phyloP scores from a whole-genome alignment of 164 flowering plant genomes.

The Stephania yunnanensis region DNA sequence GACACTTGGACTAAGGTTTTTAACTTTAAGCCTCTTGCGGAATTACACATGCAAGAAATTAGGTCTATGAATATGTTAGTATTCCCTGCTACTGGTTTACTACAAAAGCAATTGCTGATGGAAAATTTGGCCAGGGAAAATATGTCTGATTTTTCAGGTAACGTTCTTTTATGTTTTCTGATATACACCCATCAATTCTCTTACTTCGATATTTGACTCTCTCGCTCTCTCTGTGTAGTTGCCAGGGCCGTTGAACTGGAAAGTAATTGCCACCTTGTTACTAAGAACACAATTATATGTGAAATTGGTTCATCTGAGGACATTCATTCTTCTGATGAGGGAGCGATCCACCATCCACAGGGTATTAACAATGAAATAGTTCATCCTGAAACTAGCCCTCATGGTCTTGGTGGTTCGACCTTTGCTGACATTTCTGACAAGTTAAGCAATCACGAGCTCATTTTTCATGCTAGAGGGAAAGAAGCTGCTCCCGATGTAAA shows the following conservation, averaged over 20 bases:
- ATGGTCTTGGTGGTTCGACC: slow-evolving; percentile 8
- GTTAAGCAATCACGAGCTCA: slow-evolving; percentile 13
- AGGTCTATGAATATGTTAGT: slow-evolving; percentile 80
- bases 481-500: slow-evolving; percentile 14
- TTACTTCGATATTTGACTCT: neutral
- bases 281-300: slow-evolving; percentile 22
- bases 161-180: neutral
- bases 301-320: slow-evolving; percentile 21
- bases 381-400: slow-evolving; percentile 17
- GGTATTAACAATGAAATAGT: slow-evolving; percentile 17
- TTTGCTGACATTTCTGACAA: slow-evolving; percentile 15
- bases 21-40: slow-evolving; percentile 66
- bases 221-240: neutral
- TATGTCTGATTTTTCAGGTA: slow-evolving; percentile 26
- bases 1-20: slow-evolving; percentile 81
- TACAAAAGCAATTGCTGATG: slow-evolving; percentile 55
- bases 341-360: slow-evolving; percentile 4
- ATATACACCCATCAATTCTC: neutral
- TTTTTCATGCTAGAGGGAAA: slow-evolving; percentile 5
- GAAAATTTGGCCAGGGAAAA: slow-evolving; percentile 26
- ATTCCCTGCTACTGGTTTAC: slow-evolving; percentile 84
- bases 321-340: slow-evolving; percentile 12
- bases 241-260: slow-evolving; percentile 5
- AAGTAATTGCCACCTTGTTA: slow-evolving; percentile 2
- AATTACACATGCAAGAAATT: slow-evolving; percentile 58